Percentiles rank a stretch among this genome's conserved stretches.
Conservation (phyloP, 352 stramenopile genomes). For the Phytopythium helicoides region DNA sequence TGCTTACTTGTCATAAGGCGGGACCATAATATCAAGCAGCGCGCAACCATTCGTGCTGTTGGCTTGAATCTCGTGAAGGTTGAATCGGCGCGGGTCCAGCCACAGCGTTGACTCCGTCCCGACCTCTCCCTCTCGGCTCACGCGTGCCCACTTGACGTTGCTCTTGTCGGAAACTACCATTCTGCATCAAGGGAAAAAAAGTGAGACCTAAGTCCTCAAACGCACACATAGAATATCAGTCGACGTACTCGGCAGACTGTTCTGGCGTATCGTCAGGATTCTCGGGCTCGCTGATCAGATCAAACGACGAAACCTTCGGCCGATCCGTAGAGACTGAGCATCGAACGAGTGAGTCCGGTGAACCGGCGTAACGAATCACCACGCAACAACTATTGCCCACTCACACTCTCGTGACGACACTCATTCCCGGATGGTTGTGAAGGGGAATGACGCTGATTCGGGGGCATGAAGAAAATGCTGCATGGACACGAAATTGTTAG, state of each 20-base stretch:
- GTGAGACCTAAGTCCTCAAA: neutral
- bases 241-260: slow-evolving; percentile 5
- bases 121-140: slow-evolving; percentile 60
- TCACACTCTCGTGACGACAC: slow-evolving; percentile 80
- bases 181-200: slow-evolving; percentile 7
- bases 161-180: slow-evolving; percentile 30
- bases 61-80: slow-evolving; percentile 77
- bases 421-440: slow-evolving; percentile 85
- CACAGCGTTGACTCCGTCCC: slow-evolving; percentile 68
- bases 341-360: no score
- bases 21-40: slow-evolving; percentile 82
- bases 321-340: slow-evolving; percentile 64
- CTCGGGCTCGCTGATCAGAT: slow-evolving; percentile 55
- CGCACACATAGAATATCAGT: no score
- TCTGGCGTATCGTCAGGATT: slow-evolving; percentile 12
- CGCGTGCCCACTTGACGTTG: slow-evolving; percentile 55
- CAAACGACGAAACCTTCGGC: slow-evolving; percentile 71
- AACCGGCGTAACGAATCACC: no score
- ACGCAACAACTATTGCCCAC: no score
- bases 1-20: slow-evolving; percentile 82
- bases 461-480: slow-evolving; percentile 85
- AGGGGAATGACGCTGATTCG: slow-evolving; percentile 70
- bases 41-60: slow-evolving; percentile 72
- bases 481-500: slow-evolving; percentile 1
- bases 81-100: slow-evolving; percentile 79